These are phyloP conservation scores for Stephania cephalantha DNA, from an alignment of 164 flowering plant species.

Conservation along the genomic window DNA sequence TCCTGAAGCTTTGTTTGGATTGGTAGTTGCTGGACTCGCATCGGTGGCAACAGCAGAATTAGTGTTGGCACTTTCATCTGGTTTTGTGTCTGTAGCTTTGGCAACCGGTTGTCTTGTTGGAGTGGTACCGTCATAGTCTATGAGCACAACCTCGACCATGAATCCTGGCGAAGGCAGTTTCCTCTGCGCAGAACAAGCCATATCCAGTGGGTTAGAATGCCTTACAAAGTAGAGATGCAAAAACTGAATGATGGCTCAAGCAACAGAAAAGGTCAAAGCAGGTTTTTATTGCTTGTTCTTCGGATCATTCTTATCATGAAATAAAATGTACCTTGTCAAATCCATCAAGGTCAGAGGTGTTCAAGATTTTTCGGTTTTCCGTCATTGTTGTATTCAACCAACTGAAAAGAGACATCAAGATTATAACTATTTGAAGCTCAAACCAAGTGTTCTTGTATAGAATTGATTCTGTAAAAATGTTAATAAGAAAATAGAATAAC, in stretches of 20 bases:
- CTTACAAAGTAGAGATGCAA: background rate
- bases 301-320: background rate
- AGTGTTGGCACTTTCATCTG: slow-evolving; percentile 41
- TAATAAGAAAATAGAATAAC: background rate
- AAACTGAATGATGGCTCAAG: background rate
- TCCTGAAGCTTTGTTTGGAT: slow-evolving; percentile 29
- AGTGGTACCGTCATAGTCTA: slow-evolving; percentile 48
- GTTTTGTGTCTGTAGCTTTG: slow-evolving; percentile 27
- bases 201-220: background rate
- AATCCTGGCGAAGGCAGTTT: slow-evolving; percentile 97
- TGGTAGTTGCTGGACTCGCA: slow-evolving; percentile 20
- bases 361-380: slow-evolving; percentile 78
- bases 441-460: background rate
- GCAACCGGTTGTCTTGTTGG: slow-evolving; percentile 27
- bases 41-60: slow-evolving; percentile 23
- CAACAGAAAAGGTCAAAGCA: background rate
- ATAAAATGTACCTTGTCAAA: slow-evolving; percentile 71
- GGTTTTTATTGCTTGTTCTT: background rate
- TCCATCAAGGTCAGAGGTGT: slow-evolving; percentile 77
- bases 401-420: slow-evolving; percentile 35
- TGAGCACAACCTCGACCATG: slow-evolving; percentile 86
- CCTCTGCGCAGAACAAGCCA: slow-evolving; percentile 49
- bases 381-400: slow-evolving; percentile 96
- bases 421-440: background rate
- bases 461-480: background rate